Conservation (phyloP, 2,329 filamentous ascomycete genomes). For the Pseudocercospora eumusae region DNA sequence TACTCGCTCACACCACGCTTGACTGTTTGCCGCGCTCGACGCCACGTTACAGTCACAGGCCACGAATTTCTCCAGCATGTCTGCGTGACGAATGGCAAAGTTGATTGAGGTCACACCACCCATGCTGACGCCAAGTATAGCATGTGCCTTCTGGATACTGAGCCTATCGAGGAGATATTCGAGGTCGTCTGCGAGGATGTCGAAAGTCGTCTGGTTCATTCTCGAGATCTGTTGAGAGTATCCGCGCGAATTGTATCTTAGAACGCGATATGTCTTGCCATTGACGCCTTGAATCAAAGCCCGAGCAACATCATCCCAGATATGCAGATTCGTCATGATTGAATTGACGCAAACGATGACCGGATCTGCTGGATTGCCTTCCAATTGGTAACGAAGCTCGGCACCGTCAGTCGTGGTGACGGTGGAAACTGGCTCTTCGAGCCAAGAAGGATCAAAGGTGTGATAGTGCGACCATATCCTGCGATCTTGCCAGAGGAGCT, state of each 20-base stretch:
- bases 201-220: slow-evolving; percentile 55
- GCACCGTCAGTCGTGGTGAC: slow-evolving; percentile 70
- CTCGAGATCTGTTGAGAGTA: slow-evolving; percentile 51
- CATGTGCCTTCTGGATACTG: slow-evolving; percentile 65
- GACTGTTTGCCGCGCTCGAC: slow-evolving; percentile 71
- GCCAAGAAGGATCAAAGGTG: slow-evolving; percentile 63
- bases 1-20: slow-evolving; percentile 78
- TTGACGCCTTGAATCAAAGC: slow-evolving; percentile 59
- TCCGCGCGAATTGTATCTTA: slow-evolving; percentile 77
- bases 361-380: slow-evolving; percentile 70
- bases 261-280: slow-evolving; percentile 64
- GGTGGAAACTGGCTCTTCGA: slow-evolving; percentile 64
- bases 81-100: slow-evolving; percentile 67
- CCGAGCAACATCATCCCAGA: slow-evolving; percentile 76
- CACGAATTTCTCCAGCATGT: slow-evolving; percentile 62
- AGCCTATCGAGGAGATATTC: slow-evolving; percentile 66
- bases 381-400: slow-evolving; percentile 69
- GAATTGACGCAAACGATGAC: slow-evolving; percentile 77
- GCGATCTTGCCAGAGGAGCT: slow-evolving; percentile 59
- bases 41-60: slow-evolving; percentile 77
- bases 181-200: slow-evolving; percentile 69
- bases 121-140: slow-evolving; percentile 74
- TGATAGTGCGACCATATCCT: slow-evolving; percentile 73
- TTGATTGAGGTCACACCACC: slow-evolving; percentile 78
- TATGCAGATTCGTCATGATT: slow-evolving; percentile 72